These are phyloP conservation scores for Turnera subulata DNA, from an alignment of 345 rosid species.

Conservation along the genomic window DNA sequence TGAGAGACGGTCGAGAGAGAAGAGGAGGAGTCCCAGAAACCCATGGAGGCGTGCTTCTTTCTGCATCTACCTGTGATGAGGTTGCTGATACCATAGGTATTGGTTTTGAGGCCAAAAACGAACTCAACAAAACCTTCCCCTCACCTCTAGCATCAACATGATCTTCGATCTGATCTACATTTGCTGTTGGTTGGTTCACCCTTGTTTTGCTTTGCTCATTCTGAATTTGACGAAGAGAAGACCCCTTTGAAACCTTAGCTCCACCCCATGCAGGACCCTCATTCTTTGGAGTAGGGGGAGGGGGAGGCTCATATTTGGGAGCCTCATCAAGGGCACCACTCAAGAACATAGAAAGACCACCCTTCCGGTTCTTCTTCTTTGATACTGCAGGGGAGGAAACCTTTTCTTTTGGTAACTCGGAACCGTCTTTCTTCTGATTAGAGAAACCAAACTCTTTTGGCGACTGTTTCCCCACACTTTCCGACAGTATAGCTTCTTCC, in stretches of 20 bases:
- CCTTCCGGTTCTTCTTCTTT: conserved; percentile 85
- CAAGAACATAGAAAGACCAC: conserved; percentile 95
- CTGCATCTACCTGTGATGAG: conserved; percentile 50
- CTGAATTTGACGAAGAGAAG: conserved; percentile 80
- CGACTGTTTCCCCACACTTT: conserved; percentile 22
- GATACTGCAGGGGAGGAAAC: conserved; percentile 29
- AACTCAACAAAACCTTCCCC: conserved; percentile 63
- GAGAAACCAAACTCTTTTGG: conserved; percentile 33
- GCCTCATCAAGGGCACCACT: conserved; percentile 91
- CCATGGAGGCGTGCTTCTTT: conserved; percentile 88
- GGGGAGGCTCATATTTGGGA: conserved; percentile 43
- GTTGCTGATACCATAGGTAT: conserved; percentile 51
- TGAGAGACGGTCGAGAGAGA: conserved; percentile 69
- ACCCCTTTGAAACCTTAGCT: conserved; percentile 69
- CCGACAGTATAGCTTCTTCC: conserved; percentile 20
- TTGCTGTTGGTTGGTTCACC: conserved; percentile 30
- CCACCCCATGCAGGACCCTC: conserved; percentile 99
- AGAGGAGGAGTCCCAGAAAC: conserved; percentile 76
- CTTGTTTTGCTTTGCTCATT: conserved; percentile 75
- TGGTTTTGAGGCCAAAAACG: conserved; percentile 70
- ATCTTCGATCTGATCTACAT: conserved; percentile 43
- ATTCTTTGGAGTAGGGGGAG: conserved; percentile 57
- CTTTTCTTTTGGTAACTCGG: conserved; percentile 40
- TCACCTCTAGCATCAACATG: conserved; percentile 28
- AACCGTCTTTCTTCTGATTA: conserved; percentile 38